phyloP scores from a whole-genome alignment of 257 asterid genomes.

The Capsicum chinense region DNA sequence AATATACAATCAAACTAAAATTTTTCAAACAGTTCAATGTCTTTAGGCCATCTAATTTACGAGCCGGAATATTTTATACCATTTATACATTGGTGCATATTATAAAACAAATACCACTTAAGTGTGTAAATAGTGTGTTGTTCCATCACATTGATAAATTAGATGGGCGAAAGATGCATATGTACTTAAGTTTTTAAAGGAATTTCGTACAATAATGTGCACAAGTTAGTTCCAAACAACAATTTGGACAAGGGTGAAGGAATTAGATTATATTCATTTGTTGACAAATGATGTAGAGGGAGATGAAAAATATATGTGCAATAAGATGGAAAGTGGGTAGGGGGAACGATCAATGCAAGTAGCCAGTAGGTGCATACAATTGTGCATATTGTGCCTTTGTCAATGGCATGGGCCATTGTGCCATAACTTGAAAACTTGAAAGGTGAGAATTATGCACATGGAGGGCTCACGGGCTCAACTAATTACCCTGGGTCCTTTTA shows the following conservation, averaged over 20 bases:
- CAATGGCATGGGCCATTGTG: constrained; percentile 50
- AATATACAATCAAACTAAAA: too few species aligned
- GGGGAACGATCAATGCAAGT: constrained; percentile 40
- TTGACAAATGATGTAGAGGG: constrained; percentile 48
- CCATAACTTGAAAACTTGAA: constrained; percentile 39
- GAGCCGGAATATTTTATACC: too few species aligned
- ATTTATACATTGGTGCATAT: too few species aligned
- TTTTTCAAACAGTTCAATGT: too few species aligned
- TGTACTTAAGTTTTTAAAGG: too few species aligned
- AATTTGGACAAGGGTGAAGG: constrained; percentile 36
- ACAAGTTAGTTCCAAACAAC: neutral
- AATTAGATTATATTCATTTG: constrained; percentile 43
- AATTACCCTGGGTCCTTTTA: neutral
- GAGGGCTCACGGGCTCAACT: constrained; percentile 40
- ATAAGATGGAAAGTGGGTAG: constrained; percentile 51
- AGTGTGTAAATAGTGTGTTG: neutral
- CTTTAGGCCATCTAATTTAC: too few species aligned
- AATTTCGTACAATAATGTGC: too few species aligned
- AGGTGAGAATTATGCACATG: constrained; percentile 67
- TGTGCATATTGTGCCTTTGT: constrained; percentile 56
- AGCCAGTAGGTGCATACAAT: constrained; percentile 55
- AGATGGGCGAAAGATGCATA: neutral
- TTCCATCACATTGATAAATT: neutral
- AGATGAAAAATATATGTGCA: constrained; percentile 39
- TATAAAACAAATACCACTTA: too few species aligned